Percentiles rank a stretch among this genome's conserved stretches.
Conservation (phyloP, 2,329 filamentous ascomycete species). For the Monosporascus sp. region DNA sequence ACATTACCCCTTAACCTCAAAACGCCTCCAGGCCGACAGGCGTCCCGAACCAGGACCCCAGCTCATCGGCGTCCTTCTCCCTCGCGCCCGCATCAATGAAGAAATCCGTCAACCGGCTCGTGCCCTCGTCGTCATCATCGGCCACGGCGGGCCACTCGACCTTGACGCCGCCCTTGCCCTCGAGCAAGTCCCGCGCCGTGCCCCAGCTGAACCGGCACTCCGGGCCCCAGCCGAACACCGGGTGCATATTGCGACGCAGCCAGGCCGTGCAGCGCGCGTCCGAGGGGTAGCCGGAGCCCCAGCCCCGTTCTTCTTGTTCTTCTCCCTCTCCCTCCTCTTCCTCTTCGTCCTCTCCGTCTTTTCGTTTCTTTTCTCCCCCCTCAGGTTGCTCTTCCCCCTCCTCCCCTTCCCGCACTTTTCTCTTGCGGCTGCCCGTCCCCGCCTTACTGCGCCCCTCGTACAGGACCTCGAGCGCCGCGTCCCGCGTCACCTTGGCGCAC, state of each 20-base stretch:
- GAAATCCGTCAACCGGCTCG: conserved; percentile 66
- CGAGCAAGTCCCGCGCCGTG: conserved; percentile 88
- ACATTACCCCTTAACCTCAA: conserved; percentile 31
- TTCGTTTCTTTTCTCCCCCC: not conserved
- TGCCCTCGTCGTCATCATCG: conserved; percentile 51
- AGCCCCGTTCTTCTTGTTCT: conserved; percentile 45
- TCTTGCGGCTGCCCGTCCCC: not conserved
- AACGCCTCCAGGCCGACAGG: conserved; percentile 66
- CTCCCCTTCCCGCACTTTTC: not conserved
- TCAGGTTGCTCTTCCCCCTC: not conserved
- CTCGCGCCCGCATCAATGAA: conserved; percentile 41
- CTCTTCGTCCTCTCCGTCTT: conserved; percentile 16
- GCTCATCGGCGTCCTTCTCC: conserved; percentile 54
- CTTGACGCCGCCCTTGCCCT: conserved; percentile 63
- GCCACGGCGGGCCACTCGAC: conserved; percentile 75
- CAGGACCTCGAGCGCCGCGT: conserved; percentile 78
- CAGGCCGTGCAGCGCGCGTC: conserved; percentile 76
- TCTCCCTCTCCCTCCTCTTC: conserved; percentile 22
- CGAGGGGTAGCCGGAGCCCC: conserved; percentile 93
- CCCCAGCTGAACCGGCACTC: conserved; percentile 96
- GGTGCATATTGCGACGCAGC: conserved; percentile 83
- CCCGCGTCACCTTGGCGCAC: conserved; percentile 91
- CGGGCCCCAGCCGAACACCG: conserved; percentile 88
- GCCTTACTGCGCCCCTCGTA: conserved; percentile 48
- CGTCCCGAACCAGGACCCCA: conserved; percentile 78